Evolutionary conservation across 768 basidiomycete species (phyloP).

Genomic region (Rhodotorula diobovata): DNA sequence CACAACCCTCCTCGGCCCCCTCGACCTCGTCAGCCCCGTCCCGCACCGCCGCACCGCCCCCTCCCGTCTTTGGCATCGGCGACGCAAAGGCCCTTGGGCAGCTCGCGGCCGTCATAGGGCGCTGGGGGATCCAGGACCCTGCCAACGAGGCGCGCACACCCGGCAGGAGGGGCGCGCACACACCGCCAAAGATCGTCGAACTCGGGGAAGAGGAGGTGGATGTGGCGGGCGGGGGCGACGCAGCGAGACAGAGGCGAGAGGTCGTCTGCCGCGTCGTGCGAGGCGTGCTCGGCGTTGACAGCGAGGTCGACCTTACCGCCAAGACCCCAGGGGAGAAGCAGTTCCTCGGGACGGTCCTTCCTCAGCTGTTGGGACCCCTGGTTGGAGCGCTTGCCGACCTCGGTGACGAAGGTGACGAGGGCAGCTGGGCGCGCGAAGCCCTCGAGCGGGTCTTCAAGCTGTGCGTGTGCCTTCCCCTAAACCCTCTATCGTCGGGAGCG

Average conservation of each 20-base stretch:
- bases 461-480: neutral
- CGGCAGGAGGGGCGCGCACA: neutral
- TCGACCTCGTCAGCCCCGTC: neutral
- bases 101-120: constrained; percentile 15
- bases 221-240: neutral
- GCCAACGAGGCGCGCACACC: neutral
- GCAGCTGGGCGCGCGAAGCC: neutral
- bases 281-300: neutral
- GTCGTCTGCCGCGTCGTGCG: neutral
- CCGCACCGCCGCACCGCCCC: neutral
- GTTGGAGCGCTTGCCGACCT: constrained; percentile 1
- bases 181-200: constrained; percentile 1
- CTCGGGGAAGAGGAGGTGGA: neutral
- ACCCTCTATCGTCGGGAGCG: rapidly evolving
- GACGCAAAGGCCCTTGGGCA: constrained; percentile 11
- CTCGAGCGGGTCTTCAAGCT: constrained; percentile 1
- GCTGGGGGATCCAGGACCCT: constrained; percentile 13
- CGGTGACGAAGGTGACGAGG: neutral
- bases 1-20: neutral
- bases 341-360: constrained; percentile 1
- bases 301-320: neutral
- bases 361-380: constrained; percentile 9
- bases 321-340: neutral
- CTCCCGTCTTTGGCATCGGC: constrained; percentile 17
- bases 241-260: too few species aligned